Conservation (phyloP, 2,329 filamentous ascomycete genomes). For the Didymella arachidicola region DNA sequence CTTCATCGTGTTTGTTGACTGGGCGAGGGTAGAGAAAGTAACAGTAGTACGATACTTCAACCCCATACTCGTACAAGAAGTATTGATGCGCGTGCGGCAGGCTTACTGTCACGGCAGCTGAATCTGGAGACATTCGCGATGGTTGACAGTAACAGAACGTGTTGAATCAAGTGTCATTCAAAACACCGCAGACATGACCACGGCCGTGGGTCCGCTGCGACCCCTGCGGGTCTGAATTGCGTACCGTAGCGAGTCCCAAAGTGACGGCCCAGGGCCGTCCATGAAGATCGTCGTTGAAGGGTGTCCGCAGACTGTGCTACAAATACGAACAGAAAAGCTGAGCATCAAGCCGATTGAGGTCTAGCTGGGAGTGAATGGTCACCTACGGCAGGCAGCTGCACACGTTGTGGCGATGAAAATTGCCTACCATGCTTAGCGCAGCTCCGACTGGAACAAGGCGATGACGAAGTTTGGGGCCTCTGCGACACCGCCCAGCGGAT, state of each 20-base stretch:
- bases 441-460: conserved; percentile 14
- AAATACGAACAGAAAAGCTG: conserved; percentile 13
- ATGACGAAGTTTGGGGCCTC: conserved; percentile 23
- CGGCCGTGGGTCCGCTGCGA: conserved; percentile 12
- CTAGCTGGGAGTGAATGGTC: neutral
- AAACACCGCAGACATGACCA: conserved; percentile 8
- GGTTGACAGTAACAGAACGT: neutral
- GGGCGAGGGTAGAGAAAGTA: conserved; percentile 19
- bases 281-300: conserved; percentile 12
- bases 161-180: conserved; percentile 3
- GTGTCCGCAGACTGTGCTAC: conserved; percentile 4
- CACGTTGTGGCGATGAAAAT: conserved; percentile 31
- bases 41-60: conserved; percentile 17
- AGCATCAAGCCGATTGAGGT: conserved; percentile 9
- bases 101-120: neutral
- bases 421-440: conserved; percentile 17
- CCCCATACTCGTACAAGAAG: conserved; percentile 18
- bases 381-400: conserved; percentile 11
- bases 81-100: conserved; percentile 13
- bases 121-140: neutral
- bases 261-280: conserved; percentile 9
- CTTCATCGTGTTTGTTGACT: conserved; percentile 6
- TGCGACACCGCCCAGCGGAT: conserved; percentile 32
- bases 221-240: conserved; percentile 17
- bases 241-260: conserved; percentile 20